Evolutionary conservation across 2,329 filamentous ascomycete species (phyloP).

Genomic region (Penicillium expansum): DNA sequence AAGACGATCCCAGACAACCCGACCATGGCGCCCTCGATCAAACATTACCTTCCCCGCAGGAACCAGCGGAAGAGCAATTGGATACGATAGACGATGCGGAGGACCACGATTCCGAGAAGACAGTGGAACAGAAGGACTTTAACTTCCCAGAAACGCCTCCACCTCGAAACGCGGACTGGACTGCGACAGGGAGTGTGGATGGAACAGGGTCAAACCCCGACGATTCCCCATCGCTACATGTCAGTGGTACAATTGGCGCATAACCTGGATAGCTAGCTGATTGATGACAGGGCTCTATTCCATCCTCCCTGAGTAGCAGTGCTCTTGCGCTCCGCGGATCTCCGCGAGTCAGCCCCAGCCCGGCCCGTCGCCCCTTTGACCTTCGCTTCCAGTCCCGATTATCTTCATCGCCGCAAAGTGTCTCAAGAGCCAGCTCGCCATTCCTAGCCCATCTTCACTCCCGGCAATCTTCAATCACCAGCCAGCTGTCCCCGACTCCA

Average conservation of each 20-base stretch:
- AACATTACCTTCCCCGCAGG: conserved; percentile 17
- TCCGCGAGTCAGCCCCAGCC: conserved; percentile 69
- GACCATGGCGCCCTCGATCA: conserved; percentile 30
- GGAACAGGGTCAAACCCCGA: conserved; percentile 77
- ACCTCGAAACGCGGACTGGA: conserved; percentile 22
- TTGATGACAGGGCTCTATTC: conserved; percentile 49
- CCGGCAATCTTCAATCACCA: conserved; percentile 74
- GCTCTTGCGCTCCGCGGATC: conserved; percentile 67
- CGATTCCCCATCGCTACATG: conserved; percentile 79
- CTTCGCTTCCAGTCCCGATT: conserved; percentile 89
- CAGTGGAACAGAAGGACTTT: conserved; percentile 13
- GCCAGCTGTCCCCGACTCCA: conserved; percentile 61
- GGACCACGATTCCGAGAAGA: conserved; percentile 24
- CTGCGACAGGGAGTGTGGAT: conserved; percentile 47
- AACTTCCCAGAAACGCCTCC: conserved; percentile 24
- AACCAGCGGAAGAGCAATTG: conserved; percentile 25
- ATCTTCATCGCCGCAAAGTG: conserved; percentile 58
- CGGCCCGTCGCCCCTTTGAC: conserved; percentile 89
- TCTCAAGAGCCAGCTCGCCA: conserved; percentile 71
- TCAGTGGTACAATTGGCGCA: conserved; percentile 52
- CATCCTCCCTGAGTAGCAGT: conserved; percentile 69
- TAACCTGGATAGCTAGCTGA: conserved; percentile 52
- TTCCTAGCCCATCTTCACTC: conserved; percentile 75
- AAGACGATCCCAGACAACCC: conserved; percentile 33
- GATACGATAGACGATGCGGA: conserved; percentile 26